These are phyloP conservation scores for Calendula officinalis DNA, from an alignment of 129 eudicot genomes.

Conservation along the genomic window DNA sequence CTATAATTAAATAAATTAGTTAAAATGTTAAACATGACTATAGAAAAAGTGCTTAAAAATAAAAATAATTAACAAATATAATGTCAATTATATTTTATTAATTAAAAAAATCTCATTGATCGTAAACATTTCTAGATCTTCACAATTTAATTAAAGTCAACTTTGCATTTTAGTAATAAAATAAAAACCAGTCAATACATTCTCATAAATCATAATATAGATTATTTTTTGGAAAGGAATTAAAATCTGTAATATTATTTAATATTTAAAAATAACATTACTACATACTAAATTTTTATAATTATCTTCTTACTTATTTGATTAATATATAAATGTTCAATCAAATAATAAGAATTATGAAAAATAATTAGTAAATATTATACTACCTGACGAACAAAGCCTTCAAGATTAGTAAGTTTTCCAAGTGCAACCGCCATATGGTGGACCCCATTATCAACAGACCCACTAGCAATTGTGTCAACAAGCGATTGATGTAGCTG, in stretches of 20 bases:
- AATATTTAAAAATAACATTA: too few relatives aligned
- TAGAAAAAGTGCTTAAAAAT: not conserved
- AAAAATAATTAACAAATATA: not conserved
- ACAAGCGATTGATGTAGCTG: slow-evolving; percentile 79
- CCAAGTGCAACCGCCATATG: slow-evolving; percentile 93
- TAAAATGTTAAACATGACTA: not conserved
- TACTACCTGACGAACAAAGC: slow-evolving; percentile 94
- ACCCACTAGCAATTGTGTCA: slow-evolving; percentile 66
- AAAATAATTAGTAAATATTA: too few relatives aligned
- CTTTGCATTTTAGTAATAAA: not conserved
- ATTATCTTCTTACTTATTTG: too few relatives aligned
- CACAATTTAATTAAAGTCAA: not conserved
- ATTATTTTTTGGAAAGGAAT: too few relatives aligned
- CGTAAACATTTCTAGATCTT: not conserved
- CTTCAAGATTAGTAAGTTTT: slow-evolving; percentile 94
- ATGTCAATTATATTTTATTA: slow-evolving; percentile 12
- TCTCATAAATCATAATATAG: not conserved
- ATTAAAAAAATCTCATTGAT: slow-evolving; percentile 12
- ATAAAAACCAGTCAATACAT: not conserved
- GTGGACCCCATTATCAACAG: slow-evolving; percentile 68
- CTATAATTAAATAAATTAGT: slow-evolving; percentile 31
- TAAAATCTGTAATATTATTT: too few relatives aligned
- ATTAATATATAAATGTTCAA: too few relatives aligned
- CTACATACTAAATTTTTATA: too few relatives aligned
- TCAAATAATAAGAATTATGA: too few relatives aligned